Evolutionary conservation across 306 rosid species (phyloP), one percentile per base, ranked within the genome.

Genomic region (Nissolia schottii): DNA sequence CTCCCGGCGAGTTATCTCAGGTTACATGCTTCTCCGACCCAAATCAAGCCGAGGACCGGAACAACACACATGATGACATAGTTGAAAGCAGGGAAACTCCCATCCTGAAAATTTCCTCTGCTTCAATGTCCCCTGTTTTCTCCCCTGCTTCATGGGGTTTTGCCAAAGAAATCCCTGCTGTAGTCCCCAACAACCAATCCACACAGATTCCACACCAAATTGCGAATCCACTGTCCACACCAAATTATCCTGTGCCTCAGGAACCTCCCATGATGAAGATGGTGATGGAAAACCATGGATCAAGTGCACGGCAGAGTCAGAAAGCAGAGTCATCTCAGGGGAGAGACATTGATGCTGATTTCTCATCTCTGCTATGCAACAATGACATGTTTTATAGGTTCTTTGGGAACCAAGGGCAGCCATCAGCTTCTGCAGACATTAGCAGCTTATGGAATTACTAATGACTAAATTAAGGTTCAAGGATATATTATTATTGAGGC

Each of bases 21-120:
- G 88, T 81, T 81, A 83, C 93, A 67, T 81, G 89, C 86, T 90
- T 90, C 87, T 85, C 97, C 64, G 48, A 78, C 38, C 77, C 85
- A 15, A 77, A 78, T 48, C 74, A 80, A 24, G 40, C 23, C 78
- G 84, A 74, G 77, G 73, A 82, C 14, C 77, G 25, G 45, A 79
- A 53, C 67, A 79, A 53, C 67, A 32, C 73, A 24, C 66, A 77
- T 5, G 74, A 80, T 15, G 68, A 63, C 76, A 75, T 75, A 32
- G 75, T 37, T 67, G 73, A 34, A 13, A 74, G 50, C 51, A 18
- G 58, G 27, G 64, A 55, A 74, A 43, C 76, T 22, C 65, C 57
- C 16, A 24, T 27, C 54, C 11, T 40, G 35, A 4, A 57, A 28
- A n/a, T 50, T 46, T 35, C 82, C 14, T 8, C 18, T 38, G 31